These are phyloP conservation scores for Erysimum pusillum DNA, from an alignment of 441 rosid species.

Conservation along the genomic window DNA sequence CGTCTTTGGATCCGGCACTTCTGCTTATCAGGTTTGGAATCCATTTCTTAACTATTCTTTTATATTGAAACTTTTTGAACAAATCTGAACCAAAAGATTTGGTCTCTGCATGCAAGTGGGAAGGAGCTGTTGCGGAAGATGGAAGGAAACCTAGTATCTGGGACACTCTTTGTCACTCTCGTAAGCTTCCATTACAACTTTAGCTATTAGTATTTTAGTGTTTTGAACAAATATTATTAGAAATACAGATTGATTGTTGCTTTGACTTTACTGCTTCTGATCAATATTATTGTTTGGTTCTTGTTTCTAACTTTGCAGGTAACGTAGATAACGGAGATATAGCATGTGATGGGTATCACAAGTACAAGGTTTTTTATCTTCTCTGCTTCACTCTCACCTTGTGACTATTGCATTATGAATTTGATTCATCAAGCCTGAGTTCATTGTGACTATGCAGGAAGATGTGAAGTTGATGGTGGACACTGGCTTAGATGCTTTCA, in stretches of 20 bases:
- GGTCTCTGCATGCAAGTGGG: background rate
- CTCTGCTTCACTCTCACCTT: background rate
- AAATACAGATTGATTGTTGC: too few relatives aligned
- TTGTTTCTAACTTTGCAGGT: too few relatives aligned
- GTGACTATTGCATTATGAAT: too few relatives aligned
- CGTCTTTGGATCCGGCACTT: background rate
- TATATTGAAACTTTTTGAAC: too few relatives aligned
- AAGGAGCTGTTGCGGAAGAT: background rate
- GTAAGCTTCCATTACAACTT: too few relatives aligned
- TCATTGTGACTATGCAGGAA: too few relatives aligned
- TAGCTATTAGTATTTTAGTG: too few relatives aligned
- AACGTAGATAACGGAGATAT: constrained; percentile 61
- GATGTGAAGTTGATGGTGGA: constrained; percentile 78
- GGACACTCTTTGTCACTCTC: too few relatives aligned
- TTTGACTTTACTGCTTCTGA: too few relatives aligned
- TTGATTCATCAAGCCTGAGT: too few relatives aligned
- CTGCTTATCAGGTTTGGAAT: background rate
- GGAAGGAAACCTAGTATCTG: background rate
- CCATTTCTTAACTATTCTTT: background rate
- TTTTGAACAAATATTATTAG: too few relatives aligned
- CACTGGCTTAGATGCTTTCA: constrained; percentile 72
- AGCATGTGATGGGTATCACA: constrained; percentile 75
- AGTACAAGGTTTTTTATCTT: constrained; percentile 58
- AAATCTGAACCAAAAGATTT: background rate
- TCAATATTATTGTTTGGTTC: too few relatives aligned